Percentiles rank a stretch among this genome's conserved stretches.
phyloP scores from a whole-genome alignment of 208 protist genomes.

The Leishmania amazonensis region DNA sequence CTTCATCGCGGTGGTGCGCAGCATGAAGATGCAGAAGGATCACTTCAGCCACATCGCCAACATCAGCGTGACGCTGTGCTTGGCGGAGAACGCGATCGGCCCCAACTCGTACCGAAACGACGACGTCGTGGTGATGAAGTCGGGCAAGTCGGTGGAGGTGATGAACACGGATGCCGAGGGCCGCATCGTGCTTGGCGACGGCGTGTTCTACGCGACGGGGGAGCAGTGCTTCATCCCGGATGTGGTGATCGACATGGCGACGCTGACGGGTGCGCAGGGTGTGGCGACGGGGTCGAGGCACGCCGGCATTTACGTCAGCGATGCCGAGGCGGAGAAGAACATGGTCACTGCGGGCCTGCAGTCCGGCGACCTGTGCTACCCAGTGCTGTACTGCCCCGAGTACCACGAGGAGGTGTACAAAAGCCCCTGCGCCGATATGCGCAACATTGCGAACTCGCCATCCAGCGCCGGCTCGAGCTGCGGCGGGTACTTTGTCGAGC shows the following conservation, averaged over 20 bases:
- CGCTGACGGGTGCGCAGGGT: slow-evolving; percentile 90
- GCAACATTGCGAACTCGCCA: slow-evolving; percentile 62
- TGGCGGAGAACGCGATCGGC: slow-evolving; percentile 89
- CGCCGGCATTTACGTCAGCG: slow-evolving; percentile 79
- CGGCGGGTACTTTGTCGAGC: slow-evolving; percentile 82
- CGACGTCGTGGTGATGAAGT: slow-evolving; percentile 86
- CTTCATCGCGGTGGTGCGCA: slow-evolving; percentile 69
- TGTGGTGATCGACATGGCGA: slow-evolving; percentile 89
- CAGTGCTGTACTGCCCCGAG: slow-evolving; percentile 89
- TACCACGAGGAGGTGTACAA: slow-evolving; percentile 70
- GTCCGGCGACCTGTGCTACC: slow-evolving; percentile 79
- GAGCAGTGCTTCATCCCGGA: slow-evolving; percentile 73
- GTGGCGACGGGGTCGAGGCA: slow-evolving; percentile 79
- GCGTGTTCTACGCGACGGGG: slow-evolving; percentile 76
- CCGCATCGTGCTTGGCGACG: slow-evolving; percentile 87
- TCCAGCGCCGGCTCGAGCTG: slow-evolving; percentile 71
- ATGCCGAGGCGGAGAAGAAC: slow-evolving; percentile 51
- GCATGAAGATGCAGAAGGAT: slow-evolving; percentile 40
- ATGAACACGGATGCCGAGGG: slow-evolving; percentile 93
- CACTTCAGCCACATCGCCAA: slow-evolving; percentile 39
- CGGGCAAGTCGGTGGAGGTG: slow-evolving; percentile 87
- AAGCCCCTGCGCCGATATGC: slow-evolving; percentile 69
- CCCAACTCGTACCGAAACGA: slow-evolving; percentile 75
- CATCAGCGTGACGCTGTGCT: slow-evolving; percentile 77
- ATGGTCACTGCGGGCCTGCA: slow-evolving; percentile 54